phyloP scores from a whole-genome alignment of 1,139 yeast species.

The Spathaspora jeffriesii region DNA sequence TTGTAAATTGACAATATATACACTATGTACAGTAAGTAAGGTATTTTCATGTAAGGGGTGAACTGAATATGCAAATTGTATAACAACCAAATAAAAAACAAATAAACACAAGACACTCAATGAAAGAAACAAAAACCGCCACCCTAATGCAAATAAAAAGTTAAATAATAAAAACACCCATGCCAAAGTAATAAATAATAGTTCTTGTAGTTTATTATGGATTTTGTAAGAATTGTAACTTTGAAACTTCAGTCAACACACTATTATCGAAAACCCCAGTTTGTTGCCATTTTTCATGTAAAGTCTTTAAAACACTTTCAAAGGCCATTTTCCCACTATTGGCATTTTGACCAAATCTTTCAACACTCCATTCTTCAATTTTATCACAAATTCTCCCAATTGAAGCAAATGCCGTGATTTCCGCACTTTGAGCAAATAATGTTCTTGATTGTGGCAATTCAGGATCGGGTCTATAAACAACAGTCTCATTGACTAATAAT shows the following conservation, averaged over 20 bases:
- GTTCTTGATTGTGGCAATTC: constrained; percentile 53
- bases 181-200: neutral
- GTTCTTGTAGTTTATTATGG: neutral
- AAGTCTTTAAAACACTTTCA: constrained; percentile 67
- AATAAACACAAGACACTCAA: neutral
- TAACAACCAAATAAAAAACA: neutral
- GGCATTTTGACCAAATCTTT: constrained; percentile 88
- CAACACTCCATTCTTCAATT: constrained; percentile 91
- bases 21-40: constrained; percentile 2
- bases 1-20: constrained; percentile 3
- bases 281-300: constrained; percentile 53
- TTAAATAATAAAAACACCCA: neutral
- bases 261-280: constrained; percentile 35
- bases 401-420: constrained; percentile 82
- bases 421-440: constrained; percentile 77
- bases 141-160: constrained; percentile 1
- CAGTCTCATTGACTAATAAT: constrained; percentile 83
- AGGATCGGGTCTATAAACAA: constrained; percentile 71
- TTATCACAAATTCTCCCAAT: constrained; percentile 72
- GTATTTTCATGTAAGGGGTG: neutral
- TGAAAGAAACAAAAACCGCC: neutral
- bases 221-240: constrained; percentile 1
- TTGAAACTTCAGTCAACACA: constrained; percentile 5
- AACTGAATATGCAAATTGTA: constrained; percentile 1
- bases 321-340: constrained; percentile 79